These are phyloP conservation scores for Spatholobus suberectus DNA, from an alignment of 306 rosid genomes.

Conservation along the genomic window DNA sequence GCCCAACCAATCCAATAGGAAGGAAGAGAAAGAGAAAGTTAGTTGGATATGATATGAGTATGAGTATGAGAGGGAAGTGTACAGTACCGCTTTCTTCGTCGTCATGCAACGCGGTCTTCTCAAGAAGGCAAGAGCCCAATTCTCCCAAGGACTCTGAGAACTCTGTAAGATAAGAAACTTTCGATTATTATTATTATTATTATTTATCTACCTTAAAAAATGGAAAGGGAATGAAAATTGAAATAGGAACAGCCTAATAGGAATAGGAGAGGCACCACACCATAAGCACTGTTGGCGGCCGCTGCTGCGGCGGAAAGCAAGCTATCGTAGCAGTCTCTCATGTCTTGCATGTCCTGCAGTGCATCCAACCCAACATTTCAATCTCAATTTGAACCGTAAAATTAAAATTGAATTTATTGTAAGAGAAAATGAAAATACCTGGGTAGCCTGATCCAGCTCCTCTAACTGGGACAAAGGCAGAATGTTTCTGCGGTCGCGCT, in stretches of 20 bases:
- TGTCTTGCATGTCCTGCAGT: constrained; percentile 76
- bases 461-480: constrained; percentile 62
- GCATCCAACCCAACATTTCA: background rate
- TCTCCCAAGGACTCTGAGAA: constrained; percentile 82
- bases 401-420: background rate
- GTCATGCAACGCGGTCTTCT: constrained; percentile 79
- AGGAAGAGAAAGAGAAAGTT: background rate
- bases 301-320: constrained; percentile 88
- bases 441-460: constrained; percentile 79
- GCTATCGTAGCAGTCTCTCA: constrained; percentile 83
- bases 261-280: constrained; percentile 29
- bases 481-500: constrained; percentile 51
- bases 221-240: background rate
- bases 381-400: constrained; percentile 31
- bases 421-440: constrained; percentile 32
- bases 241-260: no score
- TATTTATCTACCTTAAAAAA: background rate
- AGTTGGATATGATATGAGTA: background rate
- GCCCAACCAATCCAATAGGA: background rate
- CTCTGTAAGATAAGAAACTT: constrained; percentile 49
- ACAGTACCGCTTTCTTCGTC: constrained; percentile 80
- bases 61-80: background rate
- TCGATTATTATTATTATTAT: background rate
- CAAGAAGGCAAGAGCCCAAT: constrained; percentile 85
- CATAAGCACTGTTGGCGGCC: constrained; percentile 77